A percentile compares a stretch with the other conserved stretches of the same genome.
These are phyloP conservation scores for Boeremia exigua DNA, from an alignment of 2,329 filamentous ascomycete species.

Conservation along the genomic window DNA sequence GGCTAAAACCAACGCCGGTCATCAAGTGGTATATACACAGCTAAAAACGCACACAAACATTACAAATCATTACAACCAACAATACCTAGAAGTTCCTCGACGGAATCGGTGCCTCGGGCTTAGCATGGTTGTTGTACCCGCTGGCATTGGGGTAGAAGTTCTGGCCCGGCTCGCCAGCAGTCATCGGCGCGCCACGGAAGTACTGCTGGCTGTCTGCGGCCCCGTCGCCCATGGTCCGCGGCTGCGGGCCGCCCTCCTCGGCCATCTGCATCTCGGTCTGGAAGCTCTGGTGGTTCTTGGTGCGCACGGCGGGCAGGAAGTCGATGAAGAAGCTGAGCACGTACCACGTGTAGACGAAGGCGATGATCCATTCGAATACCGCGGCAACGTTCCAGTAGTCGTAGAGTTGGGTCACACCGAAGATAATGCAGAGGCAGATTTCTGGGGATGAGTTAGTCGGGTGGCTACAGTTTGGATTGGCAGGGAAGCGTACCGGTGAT, in stretches of 20 bases:
- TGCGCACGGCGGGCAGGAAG: slow-evolving; percentile 77
- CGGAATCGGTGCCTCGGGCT: slow-evolving; percentile 29
- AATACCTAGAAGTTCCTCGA: slow-evolving; percentile 39
- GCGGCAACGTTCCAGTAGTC: slow-evolving; percentile 70
- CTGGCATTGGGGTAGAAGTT: slow-evolving; percentile 29
- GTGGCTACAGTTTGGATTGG: background rate
- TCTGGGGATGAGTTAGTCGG: slow-evolving; percentile 54
- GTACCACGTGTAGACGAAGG: slow-evolving; percentile 88
- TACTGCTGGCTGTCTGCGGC: slow-evolving; percentile 36
- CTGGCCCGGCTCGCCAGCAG: slow-evolving; percentile 16
- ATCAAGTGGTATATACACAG: slow-evolving; percentile 1
- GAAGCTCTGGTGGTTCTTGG: slow-evolving; percentile 54
- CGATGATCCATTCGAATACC: slow-evolving; percentile 78
- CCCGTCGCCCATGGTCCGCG: slow-evolving; percentile 27
- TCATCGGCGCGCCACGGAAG: slow-evolving; percentile 29
- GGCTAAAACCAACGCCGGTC: background rate
- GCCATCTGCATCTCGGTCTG: slow-evolving; percentile 46
- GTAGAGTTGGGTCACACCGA: slow-evolving; percentile 64
- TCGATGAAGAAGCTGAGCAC: slow-evolving; percentile 87
- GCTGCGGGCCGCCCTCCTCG: slow-evolving; percentile 22
- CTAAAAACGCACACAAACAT: slow-evolving; percentile 14
- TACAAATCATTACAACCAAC: background rate
- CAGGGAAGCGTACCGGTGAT: slow-evolving; percentile 55
- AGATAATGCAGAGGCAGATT: slow-evolving; percentile 73
- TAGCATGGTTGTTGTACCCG: slow-evolving; percentile 26